Base-by-base conservation (phyloP, 1,284 basidiomycete genomes). In the Leccinum colubrinum region DNA sequence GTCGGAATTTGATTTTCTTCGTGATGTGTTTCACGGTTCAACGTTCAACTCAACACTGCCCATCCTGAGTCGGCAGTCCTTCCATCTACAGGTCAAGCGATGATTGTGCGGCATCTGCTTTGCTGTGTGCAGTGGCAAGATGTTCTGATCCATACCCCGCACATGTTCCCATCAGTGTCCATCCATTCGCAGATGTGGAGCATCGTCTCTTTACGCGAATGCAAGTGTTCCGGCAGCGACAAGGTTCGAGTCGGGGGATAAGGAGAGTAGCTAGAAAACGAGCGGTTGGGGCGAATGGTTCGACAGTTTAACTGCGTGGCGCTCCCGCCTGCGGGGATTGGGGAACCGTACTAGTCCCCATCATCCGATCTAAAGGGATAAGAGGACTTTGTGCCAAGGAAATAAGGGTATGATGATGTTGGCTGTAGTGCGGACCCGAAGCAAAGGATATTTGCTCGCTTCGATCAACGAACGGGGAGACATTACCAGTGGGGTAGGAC, bases 1-100 rank as follows among this genome's bases (percentile, higher is more conserved):
- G 27, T 27, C 27, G 27, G 27, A 27, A 27, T 27, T 27, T 27
- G 27, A 27, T 27, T 27, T 27, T 27, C 27, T 27, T 27, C 27
- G 27, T 27, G 27, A 27, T 27, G 27, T 27, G 27, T 62, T 48
- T 71, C 64, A 1, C 73, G 69, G 0, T 71, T 73, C 14, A 27
- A 27, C 7, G 27, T 27, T 27, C 27, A 30, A 30, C 7, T 0
- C 3, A 1, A 0, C 1, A 7, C 30, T 62, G 25, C 8, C 30
- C n/a, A 51, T 37, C 27, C 54, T 59, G n/a, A 59, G 35, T 14
- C 57, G 46, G 43, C 69, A 70, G 1, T 54, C 55, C 0, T 1
- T 3, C 73, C 74, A 76, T 22, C 7, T 27, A 6, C 72, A 73
- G 0, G 0, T 0, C 6, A 68, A 2, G 0, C 0, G 25, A 9